Evolutionary conservation across 2,329 filamentous ascomycete species (phyloP).

Genomic region (Penicillium sp.): DNA sequence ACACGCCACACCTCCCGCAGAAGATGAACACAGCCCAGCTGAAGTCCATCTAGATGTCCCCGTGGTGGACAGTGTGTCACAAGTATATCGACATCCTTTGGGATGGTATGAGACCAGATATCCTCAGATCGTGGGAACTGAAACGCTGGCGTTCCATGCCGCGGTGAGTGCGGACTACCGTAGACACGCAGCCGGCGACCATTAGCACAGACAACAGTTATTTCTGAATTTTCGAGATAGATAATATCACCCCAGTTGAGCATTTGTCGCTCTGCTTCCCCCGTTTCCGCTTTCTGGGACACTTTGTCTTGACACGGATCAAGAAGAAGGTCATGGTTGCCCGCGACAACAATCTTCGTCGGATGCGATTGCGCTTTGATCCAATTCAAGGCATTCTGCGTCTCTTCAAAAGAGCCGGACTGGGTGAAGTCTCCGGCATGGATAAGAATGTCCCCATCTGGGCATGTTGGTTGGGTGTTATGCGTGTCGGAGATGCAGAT

Average conservation of each 20-base stretch:
- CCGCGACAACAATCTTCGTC: conserved; percentile 49
- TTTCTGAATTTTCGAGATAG: background rate
- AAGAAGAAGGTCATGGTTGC: conserved; percentile 47
- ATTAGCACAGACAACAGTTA: background rate
- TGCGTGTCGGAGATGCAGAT: conserved; percentile 50
- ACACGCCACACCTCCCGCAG: too few relatives aligned
- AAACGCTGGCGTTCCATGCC: background rate
- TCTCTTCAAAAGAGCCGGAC: conserved; percentile 44
- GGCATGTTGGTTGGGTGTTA: conserved; percentile 38
- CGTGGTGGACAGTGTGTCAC: background rate
- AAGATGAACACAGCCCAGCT: too few relatives aligned
- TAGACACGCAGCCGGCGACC: background rate
- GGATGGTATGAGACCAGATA: background rate
- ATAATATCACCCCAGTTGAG: background rate
- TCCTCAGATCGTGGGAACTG: background rate
- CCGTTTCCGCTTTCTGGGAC: too few relatives aligned
- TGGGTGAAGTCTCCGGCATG: conserved; percentile 53
- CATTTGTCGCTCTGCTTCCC: background rate
- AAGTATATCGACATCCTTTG: background rate
- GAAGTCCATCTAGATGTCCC: too few relatives aligned
- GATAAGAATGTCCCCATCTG: conserved; percentile 48
- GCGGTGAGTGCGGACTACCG: background rate
- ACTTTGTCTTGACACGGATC: conserved; percentile 3
- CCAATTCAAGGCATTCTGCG: conserved; percentile 46
- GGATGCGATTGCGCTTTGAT: conserved; percentile 40